Base-by-base conservation (phyloP, 257 asterid genomes). In the Nicotiana tabacum region DNA sequence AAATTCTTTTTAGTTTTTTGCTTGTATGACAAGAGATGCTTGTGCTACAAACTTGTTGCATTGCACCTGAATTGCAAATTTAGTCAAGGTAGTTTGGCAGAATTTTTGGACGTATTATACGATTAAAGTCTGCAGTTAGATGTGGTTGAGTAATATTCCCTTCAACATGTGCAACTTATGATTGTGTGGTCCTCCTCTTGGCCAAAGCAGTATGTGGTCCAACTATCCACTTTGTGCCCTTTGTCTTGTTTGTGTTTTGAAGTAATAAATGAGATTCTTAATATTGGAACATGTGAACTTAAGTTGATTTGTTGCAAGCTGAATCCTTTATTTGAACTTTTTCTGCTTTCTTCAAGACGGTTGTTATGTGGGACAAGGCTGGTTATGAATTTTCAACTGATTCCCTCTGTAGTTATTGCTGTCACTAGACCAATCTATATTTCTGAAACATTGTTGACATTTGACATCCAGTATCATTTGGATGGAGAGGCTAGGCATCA, bases 401-500 rank as follows among this genome's bases (percentile, higher is more conserved):
- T 48, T 60, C 43, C 3, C 16, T 48, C 62, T 48, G 27, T 46
- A 74, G 16, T 15, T 53, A 53, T 53, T 53, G 58, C 18, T 11
- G 17, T 53, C 55, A 74, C 24, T n/a, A 6, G 37, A 46, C 60
- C 35, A 46, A 46, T 24, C 13, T 24, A 48, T 48, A 74, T 74
- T 51, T 76, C 43, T 76, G 29, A 72, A 46, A 24, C 27, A 6
- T 76, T 51, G 64, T 29, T 76, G 64, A 51, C 39, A 39, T 16
- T 51, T 76, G 80, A 6, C 9, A 51, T 76, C 80, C 80, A 76
- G 80, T 76, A 76, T 76, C 80, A 76, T 76, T 76, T 76, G 64
- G 80, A 51, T 7, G 80, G 80, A 76, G 80, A 76, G 53, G 64
- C 64, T 27, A 76, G 46, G 33, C 80, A 27, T 27, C 80, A 51